Conservation (phyloP, 192 early-diverging fungal species). For the Lunasporangiospora selenospora region DNA sequence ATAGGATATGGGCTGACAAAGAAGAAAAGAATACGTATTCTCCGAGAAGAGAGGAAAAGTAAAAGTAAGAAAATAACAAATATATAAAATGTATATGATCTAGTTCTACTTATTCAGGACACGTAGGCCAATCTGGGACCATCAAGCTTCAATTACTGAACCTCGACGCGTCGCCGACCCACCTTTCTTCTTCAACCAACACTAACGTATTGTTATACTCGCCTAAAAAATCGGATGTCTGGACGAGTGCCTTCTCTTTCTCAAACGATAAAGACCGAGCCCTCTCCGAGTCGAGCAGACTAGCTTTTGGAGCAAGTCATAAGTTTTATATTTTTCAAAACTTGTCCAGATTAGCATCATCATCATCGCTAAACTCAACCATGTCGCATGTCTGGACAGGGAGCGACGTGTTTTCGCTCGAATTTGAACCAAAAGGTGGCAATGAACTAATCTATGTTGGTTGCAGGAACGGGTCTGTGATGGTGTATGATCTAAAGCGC, state of each 20-base stretch:
- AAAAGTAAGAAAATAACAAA: too few relatives aligned
- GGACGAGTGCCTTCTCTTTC: conserved; percentile 21
- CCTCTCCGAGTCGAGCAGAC: too few relatives aligned
- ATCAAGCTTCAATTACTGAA: conserved; percentile 10
- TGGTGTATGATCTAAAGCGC: conserved; percentile 24
- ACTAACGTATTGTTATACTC: neutral
- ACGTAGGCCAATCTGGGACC: conserved; percentile 18
- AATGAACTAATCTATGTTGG: conserved; percentile 24
- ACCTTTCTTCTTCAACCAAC: neutral
- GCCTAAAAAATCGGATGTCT: conserved; percentile 25
- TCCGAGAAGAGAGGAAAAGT: too few relatives aligned
- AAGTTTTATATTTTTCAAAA: too few relatives aligned
- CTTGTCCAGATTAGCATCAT: too few relatives aligned
- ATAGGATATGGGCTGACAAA: too few relatives aligned
- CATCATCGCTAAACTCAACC: too few relatives aligned
- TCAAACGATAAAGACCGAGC: too few relatives aligned
- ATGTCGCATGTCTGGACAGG: conserved; percentile 42
- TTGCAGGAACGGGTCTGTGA: conserved; percentile 34
- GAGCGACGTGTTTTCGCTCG: conserved; percentile 39
- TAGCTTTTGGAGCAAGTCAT: too few relatives aligned
- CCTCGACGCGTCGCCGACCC: too few relatives aligned
- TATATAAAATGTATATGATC: neutral
- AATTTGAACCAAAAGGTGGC: conserved; percentile 8
- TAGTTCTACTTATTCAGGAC: conserved; percentile 32
- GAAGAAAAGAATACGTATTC: too few relatives aligned